Percentiles rank a stretch among this genome's conserved stretches.
Evolutionary conservation across 192 early-diverging fungal genomes (phyloP).

Genomic region (Podila epigama): DNA sequence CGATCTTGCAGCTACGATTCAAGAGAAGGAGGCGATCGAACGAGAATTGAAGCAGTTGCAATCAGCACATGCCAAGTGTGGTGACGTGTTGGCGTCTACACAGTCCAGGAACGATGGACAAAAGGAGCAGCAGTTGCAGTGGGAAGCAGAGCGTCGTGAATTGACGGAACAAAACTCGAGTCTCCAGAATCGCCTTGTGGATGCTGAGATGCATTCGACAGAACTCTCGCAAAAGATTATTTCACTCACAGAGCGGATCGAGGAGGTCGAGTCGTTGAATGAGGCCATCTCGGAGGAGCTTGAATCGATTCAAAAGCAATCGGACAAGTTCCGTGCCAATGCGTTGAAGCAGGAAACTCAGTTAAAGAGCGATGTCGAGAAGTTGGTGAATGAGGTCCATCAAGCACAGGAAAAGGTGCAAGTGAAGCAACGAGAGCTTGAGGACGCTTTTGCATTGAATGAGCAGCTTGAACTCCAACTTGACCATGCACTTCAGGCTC

Average conservation of each 20-base stretch:
- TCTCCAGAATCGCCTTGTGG: conserved; percentile 17
- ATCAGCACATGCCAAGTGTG: conserved; percentile 11
- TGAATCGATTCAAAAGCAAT: conserved; percentile 24
- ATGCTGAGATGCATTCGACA: conserved; percentile 30
- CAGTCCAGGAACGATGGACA: neutral
- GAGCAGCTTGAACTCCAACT: conserved; percentile 1
- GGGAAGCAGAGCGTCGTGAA: conserved; percentile 20
- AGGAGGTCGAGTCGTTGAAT: conserved; percentile 37
- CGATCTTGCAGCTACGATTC: conserved; percentile 18
- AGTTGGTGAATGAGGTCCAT: conserved; percentile 30
- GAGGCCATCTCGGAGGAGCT: conserved; percentile 41
- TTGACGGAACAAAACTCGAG: neutral
- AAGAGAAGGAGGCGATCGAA: conserved; percentile 27
- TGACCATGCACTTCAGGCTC: neutral
- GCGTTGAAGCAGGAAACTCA: conserved; percentile 9
- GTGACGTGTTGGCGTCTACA: neutral
- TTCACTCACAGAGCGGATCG: conserved; percentile 23
- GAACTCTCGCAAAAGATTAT: conserved; percentile 28
- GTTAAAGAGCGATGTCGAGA: conserved; percentile 29
- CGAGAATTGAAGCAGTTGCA: conserved; percentile 7
- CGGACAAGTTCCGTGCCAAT: conserved; percentile 9
- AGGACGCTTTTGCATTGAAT: neutral
- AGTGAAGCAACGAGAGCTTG: neutral
- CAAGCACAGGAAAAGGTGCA: conserved; percentile 14
- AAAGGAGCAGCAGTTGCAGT: conserved; percentile 4